Percentiles rank a stretch among this genome's conserved stretches.
Conservation (phyloP, 192 early-diverging fungal genomes). For the Rhizoclosmatium globosum region DNA sequence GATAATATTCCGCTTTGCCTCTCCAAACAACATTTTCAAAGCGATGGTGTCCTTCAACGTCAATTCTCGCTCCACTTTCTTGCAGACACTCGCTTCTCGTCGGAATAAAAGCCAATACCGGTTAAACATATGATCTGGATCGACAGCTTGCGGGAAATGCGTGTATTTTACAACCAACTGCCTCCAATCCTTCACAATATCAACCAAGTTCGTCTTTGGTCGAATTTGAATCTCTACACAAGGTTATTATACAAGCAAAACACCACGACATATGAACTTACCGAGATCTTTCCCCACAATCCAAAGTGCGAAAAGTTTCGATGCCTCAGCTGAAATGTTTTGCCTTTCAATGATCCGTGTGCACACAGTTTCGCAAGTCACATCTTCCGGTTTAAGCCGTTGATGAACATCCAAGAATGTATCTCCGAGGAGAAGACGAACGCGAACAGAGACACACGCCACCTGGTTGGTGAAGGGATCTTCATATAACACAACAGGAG, state of each 20-base stretch:
- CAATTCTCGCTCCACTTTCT: conserved; percentile 34
- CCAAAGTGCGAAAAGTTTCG: conserved; percentile 61
- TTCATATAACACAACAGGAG: conserved; percentile 56
- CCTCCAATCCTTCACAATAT: conserved; percentile 58
- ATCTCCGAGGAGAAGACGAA: conserved; percentile 62
- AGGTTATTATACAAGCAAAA: neutral
- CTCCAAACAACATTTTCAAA: conserved; percentile 60
- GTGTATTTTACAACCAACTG: conserved; percentile 62
- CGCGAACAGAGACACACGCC: conserved; percentile 53
- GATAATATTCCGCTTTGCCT: conserved; percentile 65
- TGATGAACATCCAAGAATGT: conserved; percentile 59
- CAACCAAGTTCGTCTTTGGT: conserved; percentile 55
- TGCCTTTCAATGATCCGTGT: conserved; percentile 57
- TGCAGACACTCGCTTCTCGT: conserved; percentile 56
- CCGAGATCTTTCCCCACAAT: conserved; percentile 63
- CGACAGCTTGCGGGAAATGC: conserved; percentile 61
- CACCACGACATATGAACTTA: conserved; percentile 36
- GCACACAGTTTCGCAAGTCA: conserved; percentile 46
- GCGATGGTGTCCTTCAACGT: conserved; percentile 43
- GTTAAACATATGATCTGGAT: conserved; percentile 59
- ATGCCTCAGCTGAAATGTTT: conserved; percentile 39
- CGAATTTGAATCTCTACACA: conserved; percentile 62
- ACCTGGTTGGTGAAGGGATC: conserved; percentile 46
- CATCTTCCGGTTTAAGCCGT: conserved; percentile 45
- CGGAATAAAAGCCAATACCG: conserved; percentile 65